phyloP scores from a whole-genome alignment of 495 filamentous ascomycete species.

The Viridothelium virens region DNA sequence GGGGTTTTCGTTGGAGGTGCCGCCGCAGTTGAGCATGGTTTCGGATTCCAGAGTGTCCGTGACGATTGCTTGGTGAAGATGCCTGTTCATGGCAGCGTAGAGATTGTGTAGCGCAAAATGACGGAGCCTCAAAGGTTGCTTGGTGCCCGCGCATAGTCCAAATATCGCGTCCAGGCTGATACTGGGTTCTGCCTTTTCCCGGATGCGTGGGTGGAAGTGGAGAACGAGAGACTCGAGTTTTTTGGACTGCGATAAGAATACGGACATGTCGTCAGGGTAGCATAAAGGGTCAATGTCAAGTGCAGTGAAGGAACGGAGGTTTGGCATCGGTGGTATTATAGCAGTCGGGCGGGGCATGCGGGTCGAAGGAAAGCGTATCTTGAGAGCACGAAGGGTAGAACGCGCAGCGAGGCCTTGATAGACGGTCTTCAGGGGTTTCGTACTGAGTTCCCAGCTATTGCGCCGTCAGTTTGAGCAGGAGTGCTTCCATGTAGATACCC shows the following conservation, averaged over 20 bases:
- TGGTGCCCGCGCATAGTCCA: conserved; percentile 43
- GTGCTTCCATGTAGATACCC: no score
- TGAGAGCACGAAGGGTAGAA: conserved; percentile 46
- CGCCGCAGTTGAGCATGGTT: conserved; percentile 44
- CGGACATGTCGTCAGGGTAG: conserved; percentile 56
- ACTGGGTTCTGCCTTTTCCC: conserved; percentile 49
- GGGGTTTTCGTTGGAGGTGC: conserved; percentile 35
- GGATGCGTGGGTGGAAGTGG: conserved; percentile 58
- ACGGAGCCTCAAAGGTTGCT: conserved; percentile 41
- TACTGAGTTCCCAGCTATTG: conserved; percentile 53
- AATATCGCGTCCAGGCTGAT: conserved; percentile 50
- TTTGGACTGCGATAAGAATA: conserved; percentile 45
- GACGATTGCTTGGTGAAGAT: conserved; percentile 40
- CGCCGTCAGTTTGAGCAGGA: not conserved
- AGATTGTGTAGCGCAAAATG: conserved; percentile 50
- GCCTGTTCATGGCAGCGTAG: conserved; percentile 46
- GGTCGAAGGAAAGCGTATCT: conserved; percentile 48
- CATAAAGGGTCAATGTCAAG: conserved; percentile 58
- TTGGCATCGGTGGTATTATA: conserved; percentile 51
- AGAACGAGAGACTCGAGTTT: conserved; percentile 49
- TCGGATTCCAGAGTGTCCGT: conserved; percentile 41
- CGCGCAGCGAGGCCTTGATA: conserved; percentile 48
- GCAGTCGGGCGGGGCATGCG: conserved; percentile 52
- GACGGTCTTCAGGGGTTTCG: conserved; percentile 54
- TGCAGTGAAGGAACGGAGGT: conserved; percentile 45